Conservation (phyloP, 176 grass and related monocot genomes). For the Puccinellia tenuiflora region DNA sequence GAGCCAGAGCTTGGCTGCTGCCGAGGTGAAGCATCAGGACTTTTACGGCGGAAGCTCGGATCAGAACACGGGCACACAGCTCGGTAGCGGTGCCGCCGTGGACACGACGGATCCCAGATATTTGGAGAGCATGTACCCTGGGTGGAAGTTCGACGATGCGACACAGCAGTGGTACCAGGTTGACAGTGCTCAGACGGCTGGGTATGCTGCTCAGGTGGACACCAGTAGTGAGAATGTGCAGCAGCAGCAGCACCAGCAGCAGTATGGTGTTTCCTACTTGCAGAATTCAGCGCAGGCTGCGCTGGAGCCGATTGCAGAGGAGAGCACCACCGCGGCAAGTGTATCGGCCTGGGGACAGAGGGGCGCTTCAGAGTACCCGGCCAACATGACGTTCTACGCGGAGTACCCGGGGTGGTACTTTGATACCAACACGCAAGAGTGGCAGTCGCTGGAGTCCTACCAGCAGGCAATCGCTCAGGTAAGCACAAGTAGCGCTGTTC, state of each 20-base stretch:
- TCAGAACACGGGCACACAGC: constrained; percentile 7
- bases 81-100: not conserved
- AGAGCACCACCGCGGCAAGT: constrained; percentile 4
- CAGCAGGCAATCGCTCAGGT: constrained; percentile 28
- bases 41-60: constrained; percentile 1
- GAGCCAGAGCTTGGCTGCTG: constrained; percentile 1
- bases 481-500: constrained; percentile 10
- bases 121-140: constrained; percentile 72
- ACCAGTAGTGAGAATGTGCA: not conserved
- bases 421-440: constrained; percentile 79
- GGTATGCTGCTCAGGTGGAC: constrained; percentile 30
- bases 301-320: constrained; percentile 75
- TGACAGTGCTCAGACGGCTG: constrained; percentile 21
- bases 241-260: constrained; percentile 24
- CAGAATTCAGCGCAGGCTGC: constrained; percentile 42
- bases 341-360: constrained; percentile 35
- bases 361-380: constrained; percentile 41
- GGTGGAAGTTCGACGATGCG: constrained; percentile 67
- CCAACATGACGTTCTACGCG: constrained; percentile 85
- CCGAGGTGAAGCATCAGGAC: constrained; percentile 1
- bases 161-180: constrained; percentile 86
- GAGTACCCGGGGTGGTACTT: constrained; percentile 93
- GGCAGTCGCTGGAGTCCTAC: constrained; percentile 73
- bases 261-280: constrained; percentile 35
- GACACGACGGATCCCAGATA: constrained; percentile 48